Base-by-base conservation (phyloP, 192 early-diverging fungal species). In the Coemansia sp. region DNA sequence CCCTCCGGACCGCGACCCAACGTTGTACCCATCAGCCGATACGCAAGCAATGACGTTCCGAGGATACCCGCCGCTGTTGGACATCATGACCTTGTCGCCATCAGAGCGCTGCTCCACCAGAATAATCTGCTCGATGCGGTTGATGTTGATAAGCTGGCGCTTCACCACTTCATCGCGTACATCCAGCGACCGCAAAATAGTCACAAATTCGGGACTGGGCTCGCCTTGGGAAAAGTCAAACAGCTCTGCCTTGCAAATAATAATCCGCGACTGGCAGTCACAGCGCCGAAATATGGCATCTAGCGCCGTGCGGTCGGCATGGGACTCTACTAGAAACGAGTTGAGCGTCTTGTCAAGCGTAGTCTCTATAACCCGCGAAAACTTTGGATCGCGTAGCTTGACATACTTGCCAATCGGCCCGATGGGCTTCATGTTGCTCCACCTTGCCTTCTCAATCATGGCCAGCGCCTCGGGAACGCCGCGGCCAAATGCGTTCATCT, bases 381-480 rank as follows among this genome's bases (percentile, higher is more conserved):
- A 90, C 37, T 79, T 57, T 4, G 75, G 76, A 15, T 83, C 52
- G 26, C 60, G 68, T 17, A 91, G 59, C 36, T 81, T 82, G 32
- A 91, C 58, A 47, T 78, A 79, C 23, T 53, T 61, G n/a, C 89
- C 89, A 11, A 91, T 65, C 0, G 89, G 89, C 3, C 89, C 89
- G 9, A 90, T 53, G 1, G 89, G 89, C 18, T 56, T 32, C 33
- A 69, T 65, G 26, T 65, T 69, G 10, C 37, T 55, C 72, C 79
- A 82, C 23, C 61, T 25, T 5, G 54, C 60, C 37, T 79, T 70
- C 3, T 68, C 52, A 22, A 90, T 87, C 6, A 61, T 58, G 3
- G 52, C 43, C 38, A 89, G 40, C 3, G 88, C 80, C 9, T 87
- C 85, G 7, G 85, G 81, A 8, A 88, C 81, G 5, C 63, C 61